Percentiles rank a stretch among this genome's conserved stretches.
Conservation (phyloP, 495 filamentous ascomycete genomes). For the Penicillium soppii region DNA sequence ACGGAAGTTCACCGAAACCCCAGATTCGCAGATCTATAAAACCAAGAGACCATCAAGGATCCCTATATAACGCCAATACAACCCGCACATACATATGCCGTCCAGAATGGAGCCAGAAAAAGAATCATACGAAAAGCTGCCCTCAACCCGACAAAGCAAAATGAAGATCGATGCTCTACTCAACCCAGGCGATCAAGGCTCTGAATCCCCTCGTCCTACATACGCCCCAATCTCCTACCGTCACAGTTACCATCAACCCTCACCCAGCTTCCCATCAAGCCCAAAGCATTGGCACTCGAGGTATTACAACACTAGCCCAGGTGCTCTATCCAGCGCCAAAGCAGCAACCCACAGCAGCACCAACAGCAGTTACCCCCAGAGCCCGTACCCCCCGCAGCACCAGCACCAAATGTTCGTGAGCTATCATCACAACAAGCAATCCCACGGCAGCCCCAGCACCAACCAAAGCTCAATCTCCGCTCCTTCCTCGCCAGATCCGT, state of each 20-base stretch:
- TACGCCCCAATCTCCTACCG: conserved; percentile 15
- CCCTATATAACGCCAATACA: too few species aligned
- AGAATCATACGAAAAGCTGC: conserved; percentile 20
- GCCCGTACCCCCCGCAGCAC: conserved; percentile 13
- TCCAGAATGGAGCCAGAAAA: conserved; percentile 17
- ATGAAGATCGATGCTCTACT: conserved; percentile 44
- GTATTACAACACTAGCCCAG: conserved; percentile 26
- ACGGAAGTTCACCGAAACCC: background rate
- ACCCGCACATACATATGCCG: background rate
- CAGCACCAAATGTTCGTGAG: conserved; percentile 25
- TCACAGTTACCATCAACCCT: conserved; percentile 14
- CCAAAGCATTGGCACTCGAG: conserved; percentile 32
- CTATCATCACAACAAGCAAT: conserved; percentile 11
- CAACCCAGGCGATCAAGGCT: conserved; percentile 24
- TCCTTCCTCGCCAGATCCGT: conserved; percentile 36
- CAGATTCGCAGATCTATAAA: background rate
- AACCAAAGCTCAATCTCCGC: conserved; percentile 10
- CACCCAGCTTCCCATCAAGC: conserved; percentile 31
- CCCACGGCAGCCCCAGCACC: background rate
- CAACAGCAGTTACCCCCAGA: conserved; percentile 2
- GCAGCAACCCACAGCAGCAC: conserved; percentile 17
- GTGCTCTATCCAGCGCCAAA: conserved; percentile 12
- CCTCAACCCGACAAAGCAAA: conserved; percentile 30
- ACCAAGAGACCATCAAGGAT: too few species aligned
- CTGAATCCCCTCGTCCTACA: conserved; percentile 25